Evolutionary conservation across 495 filamentous ascomycete genomes (phyloP), one percentile per base, ranked within the genome.

Genomic region (Talaromyces liani): DNA sequence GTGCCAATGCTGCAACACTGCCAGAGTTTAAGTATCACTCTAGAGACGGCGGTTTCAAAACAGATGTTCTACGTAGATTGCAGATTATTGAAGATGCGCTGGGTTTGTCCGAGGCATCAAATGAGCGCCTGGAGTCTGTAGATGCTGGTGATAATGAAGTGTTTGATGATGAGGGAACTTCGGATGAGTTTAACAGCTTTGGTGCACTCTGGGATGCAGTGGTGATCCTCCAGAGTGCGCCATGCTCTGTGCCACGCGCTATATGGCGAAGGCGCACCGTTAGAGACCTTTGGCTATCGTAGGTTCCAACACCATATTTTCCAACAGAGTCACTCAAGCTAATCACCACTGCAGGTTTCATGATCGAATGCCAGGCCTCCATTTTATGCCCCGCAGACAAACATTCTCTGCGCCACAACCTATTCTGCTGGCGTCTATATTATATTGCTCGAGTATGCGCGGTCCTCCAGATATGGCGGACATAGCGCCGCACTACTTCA

Each of bases 1-100:
- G 71, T 20, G 69, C 67, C 31, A 71, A 73, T 67, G 69, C 66
- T 53, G 66, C 66, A 2, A 61, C 62, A 7, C 47, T 62, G 8
- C 60, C 60, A 4, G 60, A 53, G 27, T 9, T 49, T 33, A 41
- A 47, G 41, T n/a, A 24, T 22, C 14, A 10, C n/a, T 8, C 29
- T 29, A 54, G 12, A 7, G 60, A 62, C 9, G 29, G 18, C 8
- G 60, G 41, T 34, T 62, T 62, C 45, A 62, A 62, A 24, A 54
- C 41, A 33, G 60, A 62, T 39, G 60, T 62, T 20, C 27, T 53
- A 20, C 60, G 60, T 62, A 62, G 60, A 18, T 20, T 62, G 29
- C 51, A 24, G n/a, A 27, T 62, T 22, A 49, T 62, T 22, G 60
- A 62, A n/a, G 60, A 62, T 22, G 29, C 16, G 14, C 18, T 62